Evolutionary conservation across 495 filamentous ascomycete species (phyloP).

Genomic region (Filosporella fistucella): DNA sequence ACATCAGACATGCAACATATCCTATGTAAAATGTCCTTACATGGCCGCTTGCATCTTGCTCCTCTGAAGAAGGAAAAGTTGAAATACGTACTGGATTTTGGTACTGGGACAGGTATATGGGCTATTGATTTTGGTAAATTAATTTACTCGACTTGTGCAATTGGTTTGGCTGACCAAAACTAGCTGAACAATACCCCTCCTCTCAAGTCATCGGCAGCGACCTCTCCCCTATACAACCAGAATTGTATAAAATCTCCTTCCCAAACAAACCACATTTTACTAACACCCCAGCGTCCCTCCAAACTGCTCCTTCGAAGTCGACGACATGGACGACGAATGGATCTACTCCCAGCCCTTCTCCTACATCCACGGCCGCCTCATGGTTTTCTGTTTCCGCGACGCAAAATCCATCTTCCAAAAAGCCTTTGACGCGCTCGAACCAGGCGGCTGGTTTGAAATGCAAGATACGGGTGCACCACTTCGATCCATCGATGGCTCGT

Average conservation of each 20-base stretch:
- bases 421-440: slow-evolving; percentile 13
- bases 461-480: slow-evolving; percentile 37
- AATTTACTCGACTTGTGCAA: not conserved
- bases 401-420: slow-evolving; percentile 35
- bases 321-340: slow-evolving; percentile 49
- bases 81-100: slow-evolving; percentile 1
- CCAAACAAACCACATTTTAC: slow-evolving; percentile 12
- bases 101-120: slow-evolving; percentile 33
- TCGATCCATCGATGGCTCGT: slow-evolving; percentile 25
- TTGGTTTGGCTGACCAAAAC: not conserved
- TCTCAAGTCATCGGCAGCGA: slow-evolving; percentile 57
- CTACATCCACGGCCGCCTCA: slow-evolving; percentile 42
- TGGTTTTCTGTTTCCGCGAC: slow-evolving; percentile 38
- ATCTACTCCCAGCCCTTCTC: slow-evolving; percentile 38
- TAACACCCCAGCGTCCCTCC: slow-evolving; percentile 29
- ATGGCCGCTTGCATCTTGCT: not conserved
- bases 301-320: slow-evolving; percentile 44
- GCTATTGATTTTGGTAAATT: slow-evolving; percentile 43
- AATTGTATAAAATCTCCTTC: not conserved
- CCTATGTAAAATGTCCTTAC: not conserved
- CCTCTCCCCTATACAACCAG: slow-evolving; percentile 60
- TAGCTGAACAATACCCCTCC: slow-evolving; percentile 45
- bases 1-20: not conserved
- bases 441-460: slow-evolving; percentile 13
- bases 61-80: not conserved